Base-by-base conservation (phyloP, 2,329 filamentous ascomycete genomes). In the Pyricularia grisea region DNA sequence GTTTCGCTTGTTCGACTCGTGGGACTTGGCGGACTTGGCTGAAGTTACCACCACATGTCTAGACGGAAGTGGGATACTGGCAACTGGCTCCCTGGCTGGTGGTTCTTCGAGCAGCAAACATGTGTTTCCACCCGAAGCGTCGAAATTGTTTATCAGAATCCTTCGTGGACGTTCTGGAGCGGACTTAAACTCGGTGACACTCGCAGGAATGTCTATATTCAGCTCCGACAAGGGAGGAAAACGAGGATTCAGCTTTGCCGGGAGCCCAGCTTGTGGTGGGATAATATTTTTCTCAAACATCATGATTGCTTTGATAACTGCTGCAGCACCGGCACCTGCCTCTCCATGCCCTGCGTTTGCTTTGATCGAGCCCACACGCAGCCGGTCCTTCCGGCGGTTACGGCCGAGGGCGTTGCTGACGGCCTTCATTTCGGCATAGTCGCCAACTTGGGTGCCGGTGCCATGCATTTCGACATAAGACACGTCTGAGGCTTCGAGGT, bases 381-480 rank as follows among this genome's bases (percentile, higher is more conserved):
- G 76, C 0, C 12, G 42, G 20, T 80, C 77, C 25, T 72, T 55
- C 42, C 70, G 66, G 83, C 28, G 50, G 28, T 55, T 31, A n/a
- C 65, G 7, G 68, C 17, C 61, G 20, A 9, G 36, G n/a, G 69
- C 65, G 17, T 55, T 63, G 65, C 33, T 81, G 68, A 90, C 86
- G 0, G 85, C 87, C 6, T 83, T 82, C 84, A 88, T 88, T 75
- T 90, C 88, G 31, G 83, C 84, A 4, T 82, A 83, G 73, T 90
- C 88, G 73, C 86, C 88, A 66, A 86, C 87, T 73, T 89, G 87
- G 2, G 88, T 91, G 69, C 88, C 88, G 12, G 88, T 91, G 20
- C 88, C 88, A 75, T 90, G 88, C 83, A 90, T 87, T 75, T 90
- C 88, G n/a, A 90, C 85, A 73, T 88, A 89, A 75, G 82, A 83